Base-by-base conservation (phyloP, 805 yeast species). In the Ogataea polymorpha region DNA sequence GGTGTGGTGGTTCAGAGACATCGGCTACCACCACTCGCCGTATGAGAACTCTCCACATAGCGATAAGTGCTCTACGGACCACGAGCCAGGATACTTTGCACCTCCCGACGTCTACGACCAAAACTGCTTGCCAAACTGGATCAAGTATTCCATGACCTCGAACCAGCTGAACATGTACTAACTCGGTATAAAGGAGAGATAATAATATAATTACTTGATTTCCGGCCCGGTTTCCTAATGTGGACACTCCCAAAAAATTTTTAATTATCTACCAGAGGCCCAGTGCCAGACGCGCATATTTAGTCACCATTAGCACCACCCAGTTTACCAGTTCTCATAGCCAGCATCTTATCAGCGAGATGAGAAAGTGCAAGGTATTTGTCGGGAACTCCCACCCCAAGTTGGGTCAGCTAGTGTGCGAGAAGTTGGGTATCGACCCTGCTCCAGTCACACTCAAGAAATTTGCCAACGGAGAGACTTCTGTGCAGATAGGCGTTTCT, bases 341-440 rank as follows among this genome's bases (percentile, higher is more conserved):
- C 33, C 25, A 9, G n/a, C 20, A 20, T 35, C 44, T 32, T 35
- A 32, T 21, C 17, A 32, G 37, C 21, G 50, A 44, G 18, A 93
- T 93, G 99, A 88, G 98, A 66, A 89, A 90, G 80, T 88, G 96
- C 61, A 91, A 93, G 66, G 87, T 93, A 32, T 93, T 93, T 65
- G 95, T 93, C 43, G 99, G 99, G 33, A 81, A 86, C 45, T 90
- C 98, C 40, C 99, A 93, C 65, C 96, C 97, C 11, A 96, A 89
- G 60, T 74, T 93, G 54, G 99, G 99, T 28, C 73, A 79, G 47
- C 72, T 87, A 48, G 95, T 93, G 32, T 93, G 99, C 67, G 87
- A 86, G 45, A 74, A 90, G 40, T 70, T 93, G 31, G 98, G 98
- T 25, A 89, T 89, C 31, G 86, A 87, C 56, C 89, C 96, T 9